Conservation (phyloP, 176 grass and related monocot genomes). For the Ensete ventricosum region DNA sequence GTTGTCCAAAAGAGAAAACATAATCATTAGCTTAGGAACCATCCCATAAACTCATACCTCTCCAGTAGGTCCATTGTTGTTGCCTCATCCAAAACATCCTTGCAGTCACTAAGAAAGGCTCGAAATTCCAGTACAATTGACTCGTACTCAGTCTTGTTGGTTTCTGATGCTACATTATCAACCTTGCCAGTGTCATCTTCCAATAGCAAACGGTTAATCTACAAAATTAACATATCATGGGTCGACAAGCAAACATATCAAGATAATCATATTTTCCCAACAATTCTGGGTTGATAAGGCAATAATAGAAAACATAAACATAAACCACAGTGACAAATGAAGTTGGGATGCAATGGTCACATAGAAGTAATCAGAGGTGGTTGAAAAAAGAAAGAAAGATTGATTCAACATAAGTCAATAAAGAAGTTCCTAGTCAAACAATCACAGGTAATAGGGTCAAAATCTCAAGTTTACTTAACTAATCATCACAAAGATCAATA, state of each 20-base stretch:
- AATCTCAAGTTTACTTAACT: background rate
- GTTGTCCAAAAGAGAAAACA: too few relatives aligned
- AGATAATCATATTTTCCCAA: too few relatives aligned
- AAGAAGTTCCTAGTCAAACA: background rate
- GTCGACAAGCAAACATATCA: too few relatives aligned
- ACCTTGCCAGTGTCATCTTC: constrained; percentile 50
- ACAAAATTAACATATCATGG: constrained; percentile 17
- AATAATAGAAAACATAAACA: too few relatives aligned
- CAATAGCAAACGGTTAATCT: constrained; percentile 95
- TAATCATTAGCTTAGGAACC: background rate
- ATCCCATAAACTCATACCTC: constrained; percentile 36
- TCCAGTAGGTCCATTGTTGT: constrained; percentile 90
- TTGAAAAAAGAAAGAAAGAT: too few relatives aligned
- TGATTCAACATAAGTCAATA: background rate
- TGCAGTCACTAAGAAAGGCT: constrained; percentile 91
- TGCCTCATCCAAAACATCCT: constrained; percentile 94
- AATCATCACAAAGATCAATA: background rate
- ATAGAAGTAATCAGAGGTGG: too few relatives aligned
- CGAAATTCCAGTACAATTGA: constrained; percentile 76
- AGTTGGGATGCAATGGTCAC: too few relatives aligned
- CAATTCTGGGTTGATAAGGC: too few relatives aligned
- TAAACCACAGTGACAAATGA: too few relatives aligned
- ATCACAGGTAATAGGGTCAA: background rate
- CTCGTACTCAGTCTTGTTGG: constrained; percentile 51
- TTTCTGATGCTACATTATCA: constrained; percentile 32